Evolutionary conservation across 441 rosid genomes (phyloP), one percentile per base, ranked within the genome.

Genomic region (Viola pubescens): DNA sequence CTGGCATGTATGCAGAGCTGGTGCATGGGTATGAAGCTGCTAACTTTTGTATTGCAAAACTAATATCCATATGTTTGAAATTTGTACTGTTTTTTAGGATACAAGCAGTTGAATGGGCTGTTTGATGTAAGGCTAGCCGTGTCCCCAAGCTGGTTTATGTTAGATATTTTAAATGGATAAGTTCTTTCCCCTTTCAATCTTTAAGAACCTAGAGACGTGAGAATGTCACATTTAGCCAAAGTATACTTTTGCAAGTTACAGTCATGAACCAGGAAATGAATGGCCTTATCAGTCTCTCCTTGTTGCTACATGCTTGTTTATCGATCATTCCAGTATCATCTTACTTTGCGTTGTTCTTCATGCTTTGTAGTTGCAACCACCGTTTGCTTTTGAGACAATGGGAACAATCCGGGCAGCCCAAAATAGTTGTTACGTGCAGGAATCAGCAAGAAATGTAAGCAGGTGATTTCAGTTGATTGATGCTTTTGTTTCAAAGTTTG

Each of bases 401-500:
- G 96, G 96, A 91, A 69, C 80, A 83, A 37, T 73, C 81, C 9
- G 96, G 96, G 42, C 92, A 91, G 72, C 92, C 98, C 44, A 91
- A 91, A 75, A 86, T 88, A 80, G 95, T 85, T 47, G 85, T 87
- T 59, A 76, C 79, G 7, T 91, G 98, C 86, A 91, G 68, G 73
- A 88, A 78, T 77, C 95, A 80, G 65, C 91, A 75, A 64, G 95
- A 91, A 86, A 88, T 88, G 98, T 88, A 88, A 86, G 89, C 70
- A 63, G 81, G 68, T 66, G 68, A 71, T 65, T 71, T 70, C 54
- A 63, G 64, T 61, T 38, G 45, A 54, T 47, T 54, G 41, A 41
- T 45, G 11, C 43, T 37, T 34, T 19, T 66, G 49, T 45, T 52
- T 4, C 34, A 14, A 13, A 63, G 7, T 53, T 42, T 42, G 57